phyloP scores from a whole-genome alignment of 2,329 filamentous ascomycete species.

The Ascochyta fabae region DNA sequence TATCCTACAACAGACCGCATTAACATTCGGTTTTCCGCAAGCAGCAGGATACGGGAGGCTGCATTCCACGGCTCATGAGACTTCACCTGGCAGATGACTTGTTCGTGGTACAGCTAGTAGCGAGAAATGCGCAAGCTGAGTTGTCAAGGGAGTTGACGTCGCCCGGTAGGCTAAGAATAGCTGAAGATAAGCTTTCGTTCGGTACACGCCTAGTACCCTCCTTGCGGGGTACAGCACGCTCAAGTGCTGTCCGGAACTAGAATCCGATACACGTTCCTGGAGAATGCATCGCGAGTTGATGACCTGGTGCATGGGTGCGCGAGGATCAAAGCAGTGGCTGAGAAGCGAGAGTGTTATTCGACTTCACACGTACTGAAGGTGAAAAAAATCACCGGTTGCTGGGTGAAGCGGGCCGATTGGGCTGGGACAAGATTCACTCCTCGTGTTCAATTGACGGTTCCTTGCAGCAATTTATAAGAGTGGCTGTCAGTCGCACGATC shows the following conservation, averaged over 20 bases:
- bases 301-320: not conserved
- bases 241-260: not conserved
- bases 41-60: not conserved
- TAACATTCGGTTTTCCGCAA: not conserved
- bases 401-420: not conserved
- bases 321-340: not conserved
- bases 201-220: not conserved
- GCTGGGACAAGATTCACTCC: not conserved
- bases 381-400: not conserved
- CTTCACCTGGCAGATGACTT: conserved; percentile 8
- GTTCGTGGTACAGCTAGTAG: conserved; percentile 3
- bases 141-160: conserved; percentile 9
- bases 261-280: not conserved
- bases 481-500: not conserved
- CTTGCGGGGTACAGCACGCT: conserved; percentile 9
- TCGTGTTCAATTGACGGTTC: not conserved
- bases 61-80: conserved; percentile 10
- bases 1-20: conserved; percentile 5
- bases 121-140: conserved; percentile 9
- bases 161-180: conserved; percentile 10
- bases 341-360: not conserved
- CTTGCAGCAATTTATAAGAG: conserved; percentile 3
- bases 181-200: conserved; percentile 7
- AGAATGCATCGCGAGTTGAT: not conserved
- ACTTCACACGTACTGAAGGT: not conserved